Percentiles rank a stretch among this genome's conserved stretches.
These are phyloP conservation scores for Dactylellina cionopaga DNA, from an alignment of 2,329 filamentous ascomycete species.

Conservation along the genomic window DNA sequence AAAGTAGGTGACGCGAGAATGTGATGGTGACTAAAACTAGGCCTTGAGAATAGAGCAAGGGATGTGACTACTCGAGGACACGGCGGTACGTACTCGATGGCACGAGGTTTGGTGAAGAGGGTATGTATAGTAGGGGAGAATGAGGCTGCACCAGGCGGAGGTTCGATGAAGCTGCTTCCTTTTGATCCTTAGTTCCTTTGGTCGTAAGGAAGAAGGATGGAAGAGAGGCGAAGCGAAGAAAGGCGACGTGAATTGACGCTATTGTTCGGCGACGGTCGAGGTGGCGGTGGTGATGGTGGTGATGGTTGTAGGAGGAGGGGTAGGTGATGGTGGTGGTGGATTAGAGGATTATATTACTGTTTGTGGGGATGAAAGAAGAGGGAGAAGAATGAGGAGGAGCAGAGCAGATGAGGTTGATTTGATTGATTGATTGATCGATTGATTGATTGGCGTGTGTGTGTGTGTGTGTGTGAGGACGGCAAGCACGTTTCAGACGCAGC, in stretches of 20 bases:
- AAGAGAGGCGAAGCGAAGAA: not conserved
- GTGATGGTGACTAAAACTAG: not conserved
- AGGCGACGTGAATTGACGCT: not conserved
- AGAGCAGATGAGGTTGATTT: not conserved
- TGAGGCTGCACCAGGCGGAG: slow-evolving; percentile 1
- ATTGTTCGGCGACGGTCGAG: not conserved
- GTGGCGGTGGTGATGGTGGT: not conserved
- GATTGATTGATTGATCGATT: too few species aligned
- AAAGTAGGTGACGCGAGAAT: slow-evolving; percentile 25
- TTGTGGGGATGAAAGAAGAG: not conserved
- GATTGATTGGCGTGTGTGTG: not conserved
- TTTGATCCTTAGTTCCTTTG: too few species aligned
- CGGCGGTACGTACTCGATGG: too few species aligned
- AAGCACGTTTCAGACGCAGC: too few species aligned
- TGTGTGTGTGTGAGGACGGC: slow-evolving; percentile 3
- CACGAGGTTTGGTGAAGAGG: not conserved
- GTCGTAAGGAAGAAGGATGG: not conserved
- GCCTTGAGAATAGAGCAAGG: not conserved
- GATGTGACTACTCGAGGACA: not conserved
- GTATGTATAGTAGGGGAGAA: not conserved
- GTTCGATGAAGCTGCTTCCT: not conserved
- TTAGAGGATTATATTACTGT: too few species aligned
- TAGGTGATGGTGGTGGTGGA: too few species aligned
- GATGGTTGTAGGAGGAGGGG: too few species aligned
- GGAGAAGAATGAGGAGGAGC: not conserved